Evolutionary conservation across 371 early-diverging fungal genomes (phyloP).

Genomic region (Mortierella sp.): DNA sequence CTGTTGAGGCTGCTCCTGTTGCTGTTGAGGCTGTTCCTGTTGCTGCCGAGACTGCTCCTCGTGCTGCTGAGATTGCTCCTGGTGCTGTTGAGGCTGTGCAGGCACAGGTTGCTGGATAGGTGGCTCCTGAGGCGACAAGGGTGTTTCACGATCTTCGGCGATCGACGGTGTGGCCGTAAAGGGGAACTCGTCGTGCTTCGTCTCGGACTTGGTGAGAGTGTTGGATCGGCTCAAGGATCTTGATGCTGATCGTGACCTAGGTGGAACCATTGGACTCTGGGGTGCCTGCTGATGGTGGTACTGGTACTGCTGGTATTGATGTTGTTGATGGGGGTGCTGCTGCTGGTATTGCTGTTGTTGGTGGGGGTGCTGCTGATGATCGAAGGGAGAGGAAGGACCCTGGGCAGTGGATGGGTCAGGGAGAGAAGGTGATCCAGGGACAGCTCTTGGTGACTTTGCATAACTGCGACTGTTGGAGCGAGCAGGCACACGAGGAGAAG

Average conservation of each 20-base stretch:
- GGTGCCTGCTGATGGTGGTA: conserved; percentile 7
- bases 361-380: neutral
- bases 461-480: conserved; percentile 49
- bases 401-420: neutral
- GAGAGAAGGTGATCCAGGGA: neutral
- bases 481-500: conserved; percentile 41
- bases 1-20: neutral
- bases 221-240: conserved; percentile 43
- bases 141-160: conserved; percentile 37
- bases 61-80: neutral
- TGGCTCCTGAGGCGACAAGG: neutral
- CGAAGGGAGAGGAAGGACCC: neutral
- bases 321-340: neutral
- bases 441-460: conserved; percentile 14
- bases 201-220: conserved; percentile 22
- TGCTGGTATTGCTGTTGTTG: neutral
- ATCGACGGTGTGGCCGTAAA: conserved; percentile 34
- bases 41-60: neutral
- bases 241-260: conserved; percentile 40
- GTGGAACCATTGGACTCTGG: conserved; percentile 33
- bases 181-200: conserved; percentile 12
- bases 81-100: neutral
- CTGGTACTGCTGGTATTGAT: conserved; percentile 8
- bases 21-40: neutral
- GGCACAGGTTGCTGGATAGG: neutral